Base-by-base conservation (phyloP, 108 stramenopile species). In the Cylindrotheca closterium region DNA sequence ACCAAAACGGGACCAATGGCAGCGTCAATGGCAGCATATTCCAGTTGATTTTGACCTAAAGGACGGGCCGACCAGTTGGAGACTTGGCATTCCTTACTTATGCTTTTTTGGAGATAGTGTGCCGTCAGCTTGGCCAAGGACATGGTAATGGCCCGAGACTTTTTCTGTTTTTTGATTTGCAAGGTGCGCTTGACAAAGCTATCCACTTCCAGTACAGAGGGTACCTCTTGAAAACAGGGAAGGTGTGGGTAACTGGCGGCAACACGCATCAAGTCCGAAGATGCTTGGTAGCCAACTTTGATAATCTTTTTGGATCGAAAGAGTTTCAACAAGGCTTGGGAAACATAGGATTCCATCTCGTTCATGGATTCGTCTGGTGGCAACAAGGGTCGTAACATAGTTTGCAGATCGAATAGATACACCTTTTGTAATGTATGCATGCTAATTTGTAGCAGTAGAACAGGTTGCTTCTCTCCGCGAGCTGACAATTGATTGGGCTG, bases 11-110 rank as follows among this genome's bases (percentile, higher is more conserved):
- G 70, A 4, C 70, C 55, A 15, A 69, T 78, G 10, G 69, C 70
- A 0, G 74, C 81, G 72, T 86, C 85, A 15, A 75, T 50, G 19
- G 75, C 74, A 12, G 76, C 78, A 64, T 86, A 82, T 21, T 64
- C 57, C 2, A 58, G 53, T 33, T 82, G 79, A 4, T 59, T 30
- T 8, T 37, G 19, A 12, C 79, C 55, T 0, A 78, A 55, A 2
- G 63, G 49, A 2, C 73, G 63, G 0, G 37, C 21, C 15, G 60
- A 34, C 85, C 85, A 86, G 46, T 82, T 57, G 54, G 76, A 74
- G 32, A 68, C 30, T 18, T 67, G 85, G 26, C 78, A 62, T 15
- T 54, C 67, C 58, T 87, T 87, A 22, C 63, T 28, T 0, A 76
- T 15, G 24, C 63, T 24, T 54, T 63, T 69, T 2, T 50, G 68